Conservation (phyloP, 1,284 basidiomycete species). For the Puccinia novopanici region DNA sequence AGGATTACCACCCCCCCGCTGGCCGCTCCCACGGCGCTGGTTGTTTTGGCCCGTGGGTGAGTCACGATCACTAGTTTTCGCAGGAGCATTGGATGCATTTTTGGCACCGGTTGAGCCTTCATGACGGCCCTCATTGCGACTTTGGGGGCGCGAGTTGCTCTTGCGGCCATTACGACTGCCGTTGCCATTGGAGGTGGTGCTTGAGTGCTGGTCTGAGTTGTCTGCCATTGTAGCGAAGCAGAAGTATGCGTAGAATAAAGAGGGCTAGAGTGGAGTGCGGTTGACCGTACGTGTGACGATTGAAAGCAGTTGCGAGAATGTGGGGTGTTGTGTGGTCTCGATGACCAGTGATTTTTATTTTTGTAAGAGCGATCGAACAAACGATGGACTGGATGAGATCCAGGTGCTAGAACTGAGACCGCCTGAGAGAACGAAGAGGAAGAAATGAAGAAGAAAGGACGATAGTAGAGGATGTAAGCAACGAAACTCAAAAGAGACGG, state of each 20-base stretch:
- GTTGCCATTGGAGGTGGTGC: conserved; percentile 19
- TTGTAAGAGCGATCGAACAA: conserved; percentile 39
- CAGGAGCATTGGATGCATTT: conserved; percentile 49
- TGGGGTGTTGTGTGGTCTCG: not conserved
- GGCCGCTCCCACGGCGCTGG: conserved; percentile 31
- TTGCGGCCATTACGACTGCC: conserved; percentile 39
- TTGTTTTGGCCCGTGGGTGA: conserved; percentile 1
- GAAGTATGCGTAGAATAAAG: not conserved
- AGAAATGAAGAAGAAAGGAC: conserved; percentile 4
- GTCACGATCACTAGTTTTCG: conserved; percentile 29
- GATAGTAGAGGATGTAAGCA: conserved; percentile 26
- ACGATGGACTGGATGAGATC: conserved; percentile 38
- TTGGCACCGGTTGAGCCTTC: conserved; percentile 27
- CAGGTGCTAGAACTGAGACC: conserved; percentile 24
- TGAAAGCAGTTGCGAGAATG: conserved; percentile 18
- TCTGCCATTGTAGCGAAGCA: conserved; percentile 8
- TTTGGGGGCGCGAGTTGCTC: conserved; percentile 46
- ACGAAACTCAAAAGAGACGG: conserved; percentile 12
- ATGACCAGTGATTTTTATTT: conserved; percentile 33
- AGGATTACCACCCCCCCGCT: conserved; percentile 23
- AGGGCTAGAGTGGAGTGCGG: not conserved
- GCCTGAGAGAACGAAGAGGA: conserved; percentile 11
- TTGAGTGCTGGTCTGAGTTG: conserved; percentile 27
- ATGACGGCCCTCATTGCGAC: conserved; percentile 39
- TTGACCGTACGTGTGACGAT: not conserved